phyloP scores from a whole-genome alignment of 2,329 filamentous ascomycete genomes.

The Diaporthe vaccinii region DNA sequence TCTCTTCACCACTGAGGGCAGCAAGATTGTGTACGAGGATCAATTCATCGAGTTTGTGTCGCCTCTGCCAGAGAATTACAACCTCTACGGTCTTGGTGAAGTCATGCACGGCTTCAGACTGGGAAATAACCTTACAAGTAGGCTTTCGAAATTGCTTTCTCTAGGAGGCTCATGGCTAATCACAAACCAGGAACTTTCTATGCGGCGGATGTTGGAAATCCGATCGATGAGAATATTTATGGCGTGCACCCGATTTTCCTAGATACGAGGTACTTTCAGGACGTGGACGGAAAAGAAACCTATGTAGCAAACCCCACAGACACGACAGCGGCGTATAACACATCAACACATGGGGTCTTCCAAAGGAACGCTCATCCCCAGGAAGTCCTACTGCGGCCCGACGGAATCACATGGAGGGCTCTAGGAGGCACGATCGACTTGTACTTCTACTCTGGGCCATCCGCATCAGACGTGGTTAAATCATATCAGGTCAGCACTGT shows the following conservation, averaged over 20 bases:
- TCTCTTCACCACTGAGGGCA: slow-evolving; percentile 76
- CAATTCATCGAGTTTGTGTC: slow-evolving; percentile 83
- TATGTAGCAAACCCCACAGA: slow-evolving; percentile 69
- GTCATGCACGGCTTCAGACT: slow-evolving; percentile 78
- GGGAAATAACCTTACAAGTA: slow-evolving; percentile 79
- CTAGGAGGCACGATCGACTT: slow-evolving; percentile 84
- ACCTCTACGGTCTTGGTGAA: slow-evolving; percentile 82
- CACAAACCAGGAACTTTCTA: slow-evolving; percentile 60
- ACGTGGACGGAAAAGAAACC: slow-evolving; percentile 61
- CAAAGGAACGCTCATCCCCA: slow-evolving; percentile 82
- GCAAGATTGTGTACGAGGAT: slow-evolving; percentile 78
- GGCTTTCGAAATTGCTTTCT: slow-evolving; percentile 38
- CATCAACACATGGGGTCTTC: slow-evolving; percentile 82
- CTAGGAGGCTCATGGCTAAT: slow-evolving; percentile 4
- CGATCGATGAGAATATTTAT: slow-evolving; percentile 78
- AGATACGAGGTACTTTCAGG: slow-evolving; percentile 81
- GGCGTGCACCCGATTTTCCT: slow-evolving; percentile 84
- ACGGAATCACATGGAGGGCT: slow-evolving; percentile 78
- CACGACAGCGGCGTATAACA: slow-evolving; percentile 68
- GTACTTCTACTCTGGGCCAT: slow-evolving; percentile 83
- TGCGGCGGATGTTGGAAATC: slow-evolving; percentile 76
- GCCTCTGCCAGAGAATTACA: slow-evolving; percentile 77
- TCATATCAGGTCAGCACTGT: slow-evolving; percentile 77
- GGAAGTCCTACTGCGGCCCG: slow-evolving; percentile 75
- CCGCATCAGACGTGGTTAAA: slow-evolving; percentile 75